Conservation (phyloP, 176 grass and related monocot species). For the Puccinellia tenuiflora region DNA sequence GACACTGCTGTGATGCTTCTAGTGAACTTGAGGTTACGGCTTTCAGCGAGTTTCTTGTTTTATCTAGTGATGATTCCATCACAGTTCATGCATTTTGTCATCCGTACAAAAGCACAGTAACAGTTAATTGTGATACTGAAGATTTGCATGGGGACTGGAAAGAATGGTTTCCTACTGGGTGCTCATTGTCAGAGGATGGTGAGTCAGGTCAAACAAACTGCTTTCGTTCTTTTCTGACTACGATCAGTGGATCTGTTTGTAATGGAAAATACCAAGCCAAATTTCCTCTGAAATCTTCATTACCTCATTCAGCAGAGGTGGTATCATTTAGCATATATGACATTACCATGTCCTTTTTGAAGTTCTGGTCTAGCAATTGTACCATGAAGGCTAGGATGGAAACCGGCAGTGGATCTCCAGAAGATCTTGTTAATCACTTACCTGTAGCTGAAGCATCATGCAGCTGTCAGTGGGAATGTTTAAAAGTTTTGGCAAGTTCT, state of each 20-base stretch:
- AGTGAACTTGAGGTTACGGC: conserved; percentile 38
- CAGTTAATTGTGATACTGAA: conserved; percentile 31
- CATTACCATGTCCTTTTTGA: conserved; percentile 64
- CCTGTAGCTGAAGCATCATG: conserved; percentile 43
- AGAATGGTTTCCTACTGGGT: conserved; percentile 50
- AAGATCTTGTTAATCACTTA: conserved; percentile 10
- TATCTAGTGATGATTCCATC: conserved; percentile 57
- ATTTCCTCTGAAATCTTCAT: conserved; percentile 59
- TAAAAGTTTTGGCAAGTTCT: conserved; percentile 66
- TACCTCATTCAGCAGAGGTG: conserved; percentile 67
- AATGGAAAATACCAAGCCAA: conserved; percentile 60
- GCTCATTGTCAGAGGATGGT: conserved; percentile 29
- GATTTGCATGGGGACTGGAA: conserved; percentile 70
- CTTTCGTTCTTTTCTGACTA: conserved; percentile 61
- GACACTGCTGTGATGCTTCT: conserved; percentile 49
- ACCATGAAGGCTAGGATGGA: conserved; percentile 16
- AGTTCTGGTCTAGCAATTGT: conserved; percentile 29
- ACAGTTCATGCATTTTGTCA: conserved; percentile 65
- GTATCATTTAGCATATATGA: conserved; percentile 76
- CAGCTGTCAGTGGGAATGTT: conserved; percentile 49
- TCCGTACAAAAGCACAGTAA: conserved; percentile 34
- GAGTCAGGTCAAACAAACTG: conserved; percentile 33
- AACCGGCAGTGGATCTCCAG: not conserved
- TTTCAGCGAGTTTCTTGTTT: conserved; percentile 83
- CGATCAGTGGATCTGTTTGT: conserved; percentile 47